Percentiles rank a stretch among this genome's conserved stretches.
These are phyloP conservation scores for Sugiyamaella americana DNA, from an alignment of 805 yeast species.

Conservation along the genomic window DNA sequence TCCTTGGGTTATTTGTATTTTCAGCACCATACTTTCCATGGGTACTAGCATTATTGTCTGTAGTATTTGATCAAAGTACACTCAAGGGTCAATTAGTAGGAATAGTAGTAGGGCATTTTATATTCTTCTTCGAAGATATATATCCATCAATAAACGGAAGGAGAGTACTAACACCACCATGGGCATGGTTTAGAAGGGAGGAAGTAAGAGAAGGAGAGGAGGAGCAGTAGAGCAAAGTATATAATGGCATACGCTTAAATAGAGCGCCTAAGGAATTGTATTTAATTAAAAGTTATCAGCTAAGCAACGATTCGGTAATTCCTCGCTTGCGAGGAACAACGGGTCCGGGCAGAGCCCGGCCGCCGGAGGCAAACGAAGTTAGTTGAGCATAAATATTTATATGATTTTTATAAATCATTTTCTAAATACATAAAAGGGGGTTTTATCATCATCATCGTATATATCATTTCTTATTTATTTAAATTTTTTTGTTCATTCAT, in stretches of 20 bases:
- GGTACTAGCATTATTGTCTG: conserved; percentile 29
- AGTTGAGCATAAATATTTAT: too few species aligned
- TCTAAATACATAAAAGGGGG: too few species aligned
- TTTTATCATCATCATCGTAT: neutral
- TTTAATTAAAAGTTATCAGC: too few species aligned
- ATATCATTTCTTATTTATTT: neutral
- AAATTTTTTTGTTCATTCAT: neutral
- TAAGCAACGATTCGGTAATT: too few species aligned
- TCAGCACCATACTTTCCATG: conserved; percentile 42
- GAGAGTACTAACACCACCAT: conserved; percentile 38
- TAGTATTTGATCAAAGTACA: conserved; percentile 15
- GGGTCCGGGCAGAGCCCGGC: neutral
- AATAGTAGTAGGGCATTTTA: conserved; percentile 39
- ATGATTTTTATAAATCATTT: too few species aligned
- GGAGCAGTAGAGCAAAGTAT: too few species aligned
- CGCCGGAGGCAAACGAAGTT: conserved; percentile 1
- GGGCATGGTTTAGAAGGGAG: conserved; percentile 26
- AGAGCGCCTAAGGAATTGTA: too few species aligned
- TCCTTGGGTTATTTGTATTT: conserved; percentile 39
- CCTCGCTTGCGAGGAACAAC: neutral
- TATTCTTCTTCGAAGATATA: conserved; percentile 38
- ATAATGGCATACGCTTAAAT: too few species aligned
- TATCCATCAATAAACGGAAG: conserved; percentile 36
- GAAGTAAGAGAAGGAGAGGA: too few species aligned
- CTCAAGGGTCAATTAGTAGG: conserved; percentile 31